These are phyloP conservation scores for Melampsora abietis-canadensis DNA, from an alignment of 1,284 basidiomycete genomes.

Conservation along the genomic window DNA sequence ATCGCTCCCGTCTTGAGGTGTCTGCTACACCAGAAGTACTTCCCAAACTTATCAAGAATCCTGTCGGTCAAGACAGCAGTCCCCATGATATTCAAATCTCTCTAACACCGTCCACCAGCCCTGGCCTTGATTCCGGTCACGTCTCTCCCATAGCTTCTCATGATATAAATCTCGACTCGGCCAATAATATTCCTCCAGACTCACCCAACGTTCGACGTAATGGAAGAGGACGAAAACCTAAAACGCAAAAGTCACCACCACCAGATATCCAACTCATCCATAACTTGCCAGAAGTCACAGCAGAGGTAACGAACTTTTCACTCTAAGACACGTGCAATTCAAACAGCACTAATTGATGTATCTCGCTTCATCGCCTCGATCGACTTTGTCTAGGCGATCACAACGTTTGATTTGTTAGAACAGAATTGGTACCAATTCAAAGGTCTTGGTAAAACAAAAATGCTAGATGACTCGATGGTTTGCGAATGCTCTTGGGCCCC, in stretches of 20 bases:
- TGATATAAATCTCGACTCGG: background rate
- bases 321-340: background rate
- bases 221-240: constrained; percentile 10
- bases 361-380: background rate
- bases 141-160: background rate
- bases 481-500: constrained; percentile 82
- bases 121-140: background rate
- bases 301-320: background rate
- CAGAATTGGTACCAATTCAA: constrained; percentile 85
- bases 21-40: background rate
- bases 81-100: background rate
- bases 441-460: constrained; percentile 77
- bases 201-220: background rate
- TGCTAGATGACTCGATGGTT: constrained; percentile 83
- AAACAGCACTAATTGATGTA: background rate
- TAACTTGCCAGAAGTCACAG: constrained; percentile 14
- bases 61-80: background rate
- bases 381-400: constrained; percentile 59
- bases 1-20: background rate
- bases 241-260: constrained; percentile 6
- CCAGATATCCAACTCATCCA: constrained; percentile 15
- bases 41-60: background rate
- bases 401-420: constrained; percentile 69
- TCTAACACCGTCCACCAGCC: background rate
- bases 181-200: background rate